Percentiles rank a stretch among this genome's conserved stretches.
Evolutionary conservation across 225 moss, liverwort and hornwort genomes (phyloP).

Genomic region (Lunularia cruciata): DNA sequence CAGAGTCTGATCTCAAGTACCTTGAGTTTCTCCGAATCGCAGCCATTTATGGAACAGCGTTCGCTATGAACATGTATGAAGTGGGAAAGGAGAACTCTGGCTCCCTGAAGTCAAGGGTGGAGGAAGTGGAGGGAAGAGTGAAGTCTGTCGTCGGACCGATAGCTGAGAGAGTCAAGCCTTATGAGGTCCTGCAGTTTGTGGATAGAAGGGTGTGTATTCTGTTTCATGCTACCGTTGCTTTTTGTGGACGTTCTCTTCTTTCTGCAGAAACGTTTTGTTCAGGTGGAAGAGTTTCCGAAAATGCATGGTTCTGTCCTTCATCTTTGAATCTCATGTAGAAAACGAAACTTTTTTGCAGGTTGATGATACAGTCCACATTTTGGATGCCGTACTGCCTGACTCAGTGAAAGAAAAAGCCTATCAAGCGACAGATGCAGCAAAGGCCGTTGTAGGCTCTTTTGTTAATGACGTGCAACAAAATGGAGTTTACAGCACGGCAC

Average conservation of each 20-base stretch:
- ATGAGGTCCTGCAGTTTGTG: conserved; percentile 60
- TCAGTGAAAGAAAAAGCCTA: conserved; percentile 57
- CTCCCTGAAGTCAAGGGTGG: conserved; percentile 72
- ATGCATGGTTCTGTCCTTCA: background rate
- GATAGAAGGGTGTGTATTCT: conserved; percentile 64
- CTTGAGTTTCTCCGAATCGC: conserved; percentile 72
- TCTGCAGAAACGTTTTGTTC: background rate
- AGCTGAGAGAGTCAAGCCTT: conserved; percentile 68
- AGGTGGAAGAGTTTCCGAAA: background rate
- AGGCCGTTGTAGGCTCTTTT: conserved; percentile 32
- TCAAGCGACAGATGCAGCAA: conserved; percentile 62
- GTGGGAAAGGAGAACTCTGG: conserved; percentile 87
- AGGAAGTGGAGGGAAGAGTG: conserved; percentile 82
- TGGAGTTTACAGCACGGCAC: conserved; percentile 65
- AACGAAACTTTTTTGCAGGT: conserved; percentile 52
- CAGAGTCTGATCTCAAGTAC: conserved; percentile 65
- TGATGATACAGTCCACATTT: conserved; percentile 55
- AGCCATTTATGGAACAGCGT: conserved; percentile 63
- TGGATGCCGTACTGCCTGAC: conserved; percentile 64
- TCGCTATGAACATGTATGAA: conserved; percentile 57
- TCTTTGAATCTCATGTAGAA: too few species aligned
- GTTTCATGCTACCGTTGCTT: background rate
- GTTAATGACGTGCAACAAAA: conserved; percentile 70
- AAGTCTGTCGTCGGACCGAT: conserved; percentile 77
- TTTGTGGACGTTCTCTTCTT: background rate